These are phyloP conservation scores for Cladophialophora chaetospira DNA, from an alignment of 2,329 filamentous ascomycete genomes.

Conservation along the genomic window DNA sequence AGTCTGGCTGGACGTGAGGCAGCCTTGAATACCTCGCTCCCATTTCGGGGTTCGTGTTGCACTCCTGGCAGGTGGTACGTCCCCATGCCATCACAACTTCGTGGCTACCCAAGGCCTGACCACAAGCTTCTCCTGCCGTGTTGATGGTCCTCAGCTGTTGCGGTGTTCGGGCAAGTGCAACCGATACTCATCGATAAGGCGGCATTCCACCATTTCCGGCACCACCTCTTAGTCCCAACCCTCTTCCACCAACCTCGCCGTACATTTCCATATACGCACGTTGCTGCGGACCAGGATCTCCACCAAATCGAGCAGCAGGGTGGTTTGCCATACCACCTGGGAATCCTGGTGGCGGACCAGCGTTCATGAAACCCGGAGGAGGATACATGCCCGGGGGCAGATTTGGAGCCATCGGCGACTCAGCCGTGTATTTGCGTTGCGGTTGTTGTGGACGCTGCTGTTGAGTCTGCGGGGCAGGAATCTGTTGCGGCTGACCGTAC, in stretches of 20 bases:
- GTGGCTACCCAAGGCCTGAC: no score
- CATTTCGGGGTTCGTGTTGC: no score
- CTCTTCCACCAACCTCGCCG: constrained; percentile 40
- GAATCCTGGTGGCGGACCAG: constrained; percentile 40
- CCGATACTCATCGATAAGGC: constrained; percentile 25
- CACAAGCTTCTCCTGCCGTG: no score
- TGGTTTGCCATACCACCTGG: constrained; percentile 42
- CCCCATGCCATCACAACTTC: no score
- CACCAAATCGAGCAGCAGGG: constrained; percentile 35
- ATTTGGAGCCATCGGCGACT: constrained; percentile 35
- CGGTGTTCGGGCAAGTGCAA: no score
- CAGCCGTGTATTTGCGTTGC: constrained; percentile 34
- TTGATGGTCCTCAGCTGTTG: no score
- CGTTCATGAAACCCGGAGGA: constrained; percentile 49
- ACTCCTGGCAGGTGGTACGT: no score
- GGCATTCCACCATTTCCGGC: constrained; percentile 21
- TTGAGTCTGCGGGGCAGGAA: constrained; percentile 10
- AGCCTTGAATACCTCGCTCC: no score
- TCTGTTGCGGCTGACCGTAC: constrained; percentile 19
- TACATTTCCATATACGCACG: constrained; percentile 50
- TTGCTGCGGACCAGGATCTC: constrained; percentile 41
- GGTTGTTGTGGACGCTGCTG: constrained; percentile 22
- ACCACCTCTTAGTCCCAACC: constrained; percentile 35
- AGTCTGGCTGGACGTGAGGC: no score
- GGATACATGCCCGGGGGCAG: constrained; percentile 49